These are phyloP conservation scores for Leptographium wingfieldii DNA, from an alignment of 2,329 filamentous ascomycete species.

Conservation along the genomic window DNA sequence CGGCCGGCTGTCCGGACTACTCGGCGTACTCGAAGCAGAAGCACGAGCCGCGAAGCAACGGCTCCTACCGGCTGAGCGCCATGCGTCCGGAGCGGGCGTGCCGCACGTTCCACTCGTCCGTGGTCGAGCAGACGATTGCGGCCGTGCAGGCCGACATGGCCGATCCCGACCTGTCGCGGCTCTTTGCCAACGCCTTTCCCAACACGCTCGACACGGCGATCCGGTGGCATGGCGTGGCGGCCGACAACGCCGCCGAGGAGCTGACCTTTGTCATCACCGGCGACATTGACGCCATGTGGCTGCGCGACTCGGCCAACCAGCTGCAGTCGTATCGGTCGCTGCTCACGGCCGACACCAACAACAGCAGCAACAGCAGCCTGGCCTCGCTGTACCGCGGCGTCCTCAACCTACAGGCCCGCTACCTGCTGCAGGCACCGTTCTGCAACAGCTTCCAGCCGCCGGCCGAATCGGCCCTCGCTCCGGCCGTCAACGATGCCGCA, in stretches of 20 bases:
- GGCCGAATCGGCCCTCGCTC: constrained; percentile 52
- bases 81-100: constrained; percentile 67
- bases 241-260: constrained; percentile 13
- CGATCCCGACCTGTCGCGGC: constrained; percentile 61
- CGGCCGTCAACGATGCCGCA: constrained; percentile 42
- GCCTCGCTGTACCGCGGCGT: constrained; percentile 60
- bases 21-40: constrained; percentile 41
- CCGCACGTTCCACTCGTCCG: constrained; percentile 65
- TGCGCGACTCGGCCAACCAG: constrained; percentile 43
- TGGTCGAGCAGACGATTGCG: constrained; percentile 64
- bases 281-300: constrained; percentile 22
- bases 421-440: constrained; percentile 59
- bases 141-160: constrained; percentile 56
- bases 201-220: constrained; percentile 44
- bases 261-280: constrained; percentile 55
- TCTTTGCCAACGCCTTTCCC: constrained; percentile 62
- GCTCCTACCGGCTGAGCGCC: constrained; percentile 62
- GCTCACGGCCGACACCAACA: constrained; percentile 33
- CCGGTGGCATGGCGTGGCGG: constrained; percentile 13
- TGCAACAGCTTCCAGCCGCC: constrained; percentile 95
- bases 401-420: constrained; percentile 65
- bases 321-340: constrained; percentile 61
- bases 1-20: constrained; percentile 48
- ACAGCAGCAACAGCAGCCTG: constrained; percentile 37
- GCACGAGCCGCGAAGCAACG: constrained; percentile 64